phyloP scores from a whole-genome alignment of 345 rosid species.

The Kernera saxatilis region DNA sequence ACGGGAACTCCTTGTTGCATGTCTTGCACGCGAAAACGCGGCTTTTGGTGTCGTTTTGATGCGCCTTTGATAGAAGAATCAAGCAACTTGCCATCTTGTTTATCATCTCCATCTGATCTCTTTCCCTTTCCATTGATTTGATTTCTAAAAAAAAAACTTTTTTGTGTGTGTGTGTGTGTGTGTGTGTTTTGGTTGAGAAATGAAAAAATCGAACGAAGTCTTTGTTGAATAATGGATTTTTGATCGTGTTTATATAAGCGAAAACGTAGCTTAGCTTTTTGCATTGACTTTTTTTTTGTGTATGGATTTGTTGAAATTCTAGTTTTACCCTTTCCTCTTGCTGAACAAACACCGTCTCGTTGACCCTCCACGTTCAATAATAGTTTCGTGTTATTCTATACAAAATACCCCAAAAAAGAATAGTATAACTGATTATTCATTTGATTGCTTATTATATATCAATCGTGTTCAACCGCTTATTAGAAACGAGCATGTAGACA shows the following conservation, averaged over 20 bases:
- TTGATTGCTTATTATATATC: background rate
- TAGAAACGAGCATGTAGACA: conserved; percentile 5
- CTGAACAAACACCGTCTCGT: conserved; percentile 26
- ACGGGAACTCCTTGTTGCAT: conserved; percentile 63
- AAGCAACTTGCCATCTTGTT: conserved; percentile 51
- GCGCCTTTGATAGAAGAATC: conserved; percentile 52
- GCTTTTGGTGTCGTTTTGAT: conserved; percentile 19
- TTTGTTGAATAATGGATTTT: conserved; percentile 12
- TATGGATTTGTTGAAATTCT: conserved; percentile 8
- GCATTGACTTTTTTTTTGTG: conserved; percentile 24
- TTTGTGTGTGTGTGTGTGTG: background rate
- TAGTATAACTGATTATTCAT: background rate
- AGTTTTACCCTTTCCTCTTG: conserved; percentile 27
- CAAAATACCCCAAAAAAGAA: background rate
- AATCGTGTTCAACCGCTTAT: conserved; percentile 1
- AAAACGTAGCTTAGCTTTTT: conserved; percentile 14
- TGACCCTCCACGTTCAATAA: conserved; percentile 26
- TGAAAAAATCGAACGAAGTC: conserved; percentile 19
- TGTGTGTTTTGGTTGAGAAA: background rate
- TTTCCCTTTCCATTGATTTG: conserved; percentile 18
- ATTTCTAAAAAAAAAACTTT: background rate
- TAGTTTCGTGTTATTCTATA: conserved; percentile 19
- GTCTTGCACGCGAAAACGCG: conserved; percentile 77
- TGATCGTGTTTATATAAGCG: conserved; percentile 30
- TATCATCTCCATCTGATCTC: conserved; percentile 51